Base-by-base conservation (phyloP, 2,329 filamentous ascomycete genomes). In the Leptoxyphium fumago region DNA sequence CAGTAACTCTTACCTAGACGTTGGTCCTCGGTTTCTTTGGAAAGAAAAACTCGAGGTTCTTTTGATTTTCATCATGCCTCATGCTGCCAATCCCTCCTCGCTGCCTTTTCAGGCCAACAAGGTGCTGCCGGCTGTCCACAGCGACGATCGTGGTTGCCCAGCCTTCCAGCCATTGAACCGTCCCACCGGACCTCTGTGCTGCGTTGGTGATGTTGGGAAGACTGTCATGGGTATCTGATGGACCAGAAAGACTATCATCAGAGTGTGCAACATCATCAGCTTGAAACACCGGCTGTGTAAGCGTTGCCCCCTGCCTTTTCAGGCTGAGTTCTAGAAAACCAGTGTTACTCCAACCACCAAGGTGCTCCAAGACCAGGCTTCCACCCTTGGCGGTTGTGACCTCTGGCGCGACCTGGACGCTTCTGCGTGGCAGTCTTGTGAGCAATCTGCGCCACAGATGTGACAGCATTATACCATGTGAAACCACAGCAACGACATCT, bases 21-120 rank as follows among this genome's bases (percentile, higher is more conserved):
- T 9, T 36, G 4, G 21, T 41, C 17, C 42, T 52, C 38, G 52
- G 48, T 42, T 55, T 53, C 29, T 51, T 51, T 56, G 79, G 78
- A 62, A 94, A 88, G 66, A 91, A 94, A 0, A 74, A 73, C 39
- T 84, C 77, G 53, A 95, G 74, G 14, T 74, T 85, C 56, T 74
- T 79, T 61, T 94, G 88, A 40, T 72, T 78, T 10, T 75, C 71
- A 59, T 95, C 87, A 57, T 84, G 80, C 45, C 73, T 72, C 34
- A 82, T 73, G 53, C 82, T 91, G 44, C 86, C 86, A 45, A 94
- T 82, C 2, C 87, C 87, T 28, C 85, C 84, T 18, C 81, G 70
- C 8, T 85, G 89, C 61, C 85, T 82, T 60, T 80, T 88, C 46
- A 94, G 66, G 26, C 79, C 77, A 39, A 68, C 64, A 2, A 94